Base-by-base conservation (phyloP, 805 yeast genomes). In the Candida suzukii region DNA sequence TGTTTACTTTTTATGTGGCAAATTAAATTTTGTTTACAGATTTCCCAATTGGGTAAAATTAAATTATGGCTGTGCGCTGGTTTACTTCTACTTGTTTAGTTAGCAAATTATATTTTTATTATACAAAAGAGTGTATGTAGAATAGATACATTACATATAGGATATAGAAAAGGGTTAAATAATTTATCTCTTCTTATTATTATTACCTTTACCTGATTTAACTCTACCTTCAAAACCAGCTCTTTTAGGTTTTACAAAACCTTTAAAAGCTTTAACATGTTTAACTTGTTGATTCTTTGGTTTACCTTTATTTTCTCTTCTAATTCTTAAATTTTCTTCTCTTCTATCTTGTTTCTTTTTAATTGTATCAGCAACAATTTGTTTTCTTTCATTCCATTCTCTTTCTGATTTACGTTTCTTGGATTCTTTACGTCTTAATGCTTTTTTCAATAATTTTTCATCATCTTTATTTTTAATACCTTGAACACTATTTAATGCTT, bases 311-410 rank as follows among this genome's bases (percentile, higher is more conserved):
- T 84, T 83, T 30, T 84, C 96, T 54, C 75, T 82, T 64, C 96
- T 78, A 37, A 86, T 78, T 58, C 82, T 80, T 60, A 93, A 70
- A 58, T 93, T 93, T 52, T 88, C 96, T 54, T 90, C 96, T 62
- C 98, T 79, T 71, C 93, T 83, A 67, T 88, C 86, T 47, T 76
- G 79, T 54, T 83, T 83, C 16, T 82, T 85, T 37, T 79, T 73
- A 40, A 84, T 80, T 30, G 82, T 80, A 51, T 81, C 85, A 44
- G 77, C 76, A 13, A 93, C 96, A 29, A 73, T 73, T 52, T 81
- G 84, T 58, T 85, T 82, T 50, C 99, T 77, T 39, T 91, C 97
- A 49, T 68, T 74, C 99, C 99, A 93, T 62, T 91, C 95, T 39
- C 78, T 68, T 54, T 88, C 95, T 43, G 95, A 83, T 68, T 81